These are phyloP conservation scores for Dalbergia oliveri DNA, from an alignment of 306 rosid species.

Conservation along the genomic window DNA sequence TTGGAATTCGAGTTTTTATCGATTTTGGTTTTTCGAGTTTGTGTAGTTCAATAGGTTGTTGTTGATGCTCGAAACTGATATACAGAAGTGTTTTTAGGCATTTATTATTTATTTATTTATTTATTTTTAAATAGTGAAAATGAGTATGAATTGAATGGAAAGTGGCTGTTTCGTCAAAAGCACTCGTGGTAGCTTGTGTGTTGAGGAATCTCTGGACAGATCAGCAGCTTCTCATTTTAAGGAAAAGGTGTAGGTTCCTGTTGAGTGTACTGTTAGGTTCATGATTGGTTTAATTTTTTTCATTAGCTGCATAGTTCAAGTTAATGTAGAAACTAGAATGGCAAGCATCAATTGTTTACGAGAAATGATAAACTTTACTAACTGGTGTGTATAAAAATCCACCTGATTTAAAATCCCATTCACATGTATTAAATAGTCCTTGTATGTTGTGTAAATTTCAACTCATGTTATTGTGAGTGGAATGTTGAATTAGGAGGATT, in stretches of 20 bases:
- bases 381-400: too few relatives aligned
- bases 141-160: conserved; percentile 19
- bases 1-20: background rate
- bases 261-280: background rate
- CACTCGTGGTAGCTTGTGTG: background rate
- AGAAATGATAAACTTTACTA: background rate
- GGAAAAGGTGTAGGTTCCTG: background rate
- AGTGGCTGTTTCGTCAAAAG: background rate
- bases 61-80: background rate
- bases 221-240: background rate
- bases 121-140: background rate
- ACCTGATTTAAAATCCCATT: too few relatives aligned
- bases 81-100: conserved; percentile 18
- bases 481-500: too few relatives aligned
- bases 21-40: background rate
- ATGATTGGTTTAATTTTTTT: background rate
- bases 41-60: too few relatives aligned
- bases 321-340: background rate
- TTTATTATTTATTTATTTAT: background rate
- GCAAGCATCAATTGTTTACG: conserved; percentile 6
- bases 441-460: too few relatives aligned
- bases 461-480: too few relatives aligned
- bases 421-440: too few relatives aligned
- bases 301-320: conserved; percentile 13
- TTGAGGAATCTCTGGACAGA: conserved; percentile 6